Base-by-base conservation (phyloP, 169 alveolate species). In the Eimeria sp. region DNA sequence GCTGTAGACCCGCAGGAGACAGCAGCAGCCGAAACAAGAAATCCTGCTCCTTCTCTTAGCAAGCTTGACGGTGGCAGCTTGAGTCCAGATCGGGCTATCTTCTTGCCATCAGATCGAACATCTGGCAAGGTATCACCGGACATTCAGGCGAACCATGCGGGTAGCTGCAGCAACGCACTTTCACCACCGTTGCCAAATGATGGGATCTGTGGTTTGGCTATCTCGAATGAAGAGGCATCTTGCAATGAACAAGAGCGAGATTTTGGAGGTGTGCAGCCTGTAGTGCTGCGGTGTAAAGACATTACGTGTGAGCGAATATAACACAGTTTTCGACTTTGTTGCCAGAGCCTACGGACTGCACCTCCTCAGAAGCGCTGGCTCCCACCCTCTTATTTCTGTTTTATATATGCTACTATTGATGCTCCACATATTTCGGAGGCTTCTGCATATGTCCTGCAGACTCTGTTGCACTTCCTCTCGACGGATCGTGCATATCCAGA, bases 71-170 rank as follows among this genome's bases (percentile, higher is more conserved):
- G 25, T 7, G 90, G 90, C 5, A 49, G 54, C 75, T 25, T 82
- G 90, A 57, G 90, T 54, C 72, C 65, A 49, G 57, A 82, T 49
- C 51, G 70, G 27, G 90, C 73, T 11, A 30, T 57, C 51, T 27
- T 82, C 47, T n/a, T 82, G 90, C 90, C 90, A 5, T 51, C 90
- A 82, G 75, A 57, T 51, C 72, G 51, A 72, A 49, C 90, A 54
- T 82, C 90, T 61, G 90, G 75, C 30, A 82, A 82, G 63, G 90
- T 82, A 34, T 57, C 90, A 27, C 90, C 90, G 7, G 72, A 34
- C 73, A 51, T 82, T 18, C 43, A 25, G 45, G 72, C 51, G 54
- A 78, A 49, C 11, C 51, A 30, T 5, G 11, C 49, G 0, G 72
- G 25, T 22, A 51, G 30, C 87, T 76, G 87, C 87, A 76, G 65